Base-by-base conservation (phyloP, 2,329 filamentous ascomycete genomes). In the Trichothecium sympodiale region DNA sequence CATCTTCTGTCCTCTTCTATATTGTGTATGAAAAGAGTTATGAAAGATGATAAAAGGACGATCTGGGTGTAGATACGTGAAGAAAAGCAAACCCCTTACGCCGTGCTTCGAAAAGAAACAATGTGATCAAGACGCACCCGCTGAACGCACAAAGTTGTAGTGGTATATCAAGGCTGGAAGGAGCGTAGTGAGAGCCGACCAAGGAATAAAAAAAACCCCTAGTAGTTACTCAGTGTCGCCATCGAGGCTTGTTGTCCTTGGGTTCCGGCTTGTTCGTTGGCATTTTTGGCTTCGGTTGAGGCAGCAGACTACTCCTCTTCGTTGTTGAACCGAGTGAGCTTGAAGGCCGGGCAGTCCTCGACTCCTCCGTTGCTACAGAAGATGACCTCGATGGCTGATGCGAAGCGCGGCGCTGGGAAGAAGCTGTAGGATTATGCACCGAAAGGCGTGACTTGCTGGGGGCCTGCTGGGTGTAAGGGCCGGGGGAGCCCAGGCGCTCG, bases 251-350 rank as follows among this genome's bases (percentile, higher is more conserved):
- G 33, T 41, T 45, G 30, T 67, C 64, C 41, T 59, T 63, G 2
- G 47, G 34, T 17, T 61, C 52, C n/a, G 43, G 40, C 26, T 46
- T 60, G 33, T 55, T 54, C 45, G 57, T 60, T 29, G 58, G 55
- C 55, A 67, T 64, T 29, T 46, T 55, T 4, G 49, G 45, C 17
- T 51, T 64, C 1, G 66, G 60, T 37, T 68, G 60, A 14, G 74
- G 72, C 16, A 79, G 55, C 38, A 78, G 47, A 46, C 73, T 77
- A 4, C 55, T 61, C 20, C 74, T 66, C 40, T 73, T 59, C 38
- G 56, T 62, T 15, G 54, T 47, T 3, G 58, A 55, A 6, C 71
- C 67, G 31, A 79, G 47, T 3, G 75, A 78, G 49, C 71, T 79
- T 30, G 66, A 68, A 9, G 76, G 67, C 20, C 75, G 65, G 50